phyloP scores from a whole-genome alignment of 257 asterid species.

The Datura wrightii region DNA sequence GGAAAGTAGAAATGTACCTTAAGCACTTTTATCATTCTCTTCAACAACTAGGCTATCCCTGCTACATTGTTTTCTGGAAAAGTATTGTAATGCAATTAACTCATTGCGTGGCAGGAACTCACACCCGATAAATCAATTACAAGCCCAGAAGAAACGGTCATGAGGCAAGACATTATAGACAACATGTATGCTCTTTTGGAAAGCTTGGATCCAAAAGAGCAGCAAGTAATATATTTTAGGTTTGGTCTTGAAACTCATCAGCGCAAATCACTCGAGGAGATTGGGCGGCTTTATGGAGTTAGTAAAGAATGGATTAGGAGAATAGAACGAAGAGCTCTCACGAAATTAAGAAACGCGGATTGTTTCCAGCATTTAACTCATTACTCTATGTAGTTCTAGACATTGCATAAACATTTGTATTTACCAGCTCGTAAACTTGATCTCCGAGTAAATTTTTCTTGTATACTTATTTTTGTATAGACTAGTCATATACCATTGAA shows the following conservation, averaged over 20 bases:
- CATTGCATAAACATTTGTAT: not conserved
- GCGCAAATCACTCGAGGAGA: slow-evolving; percentile 75
- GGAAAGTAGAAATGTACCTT: slow-evolving; percentile 23
- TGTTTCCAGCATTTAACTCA: slow-evolving; percentile 49
- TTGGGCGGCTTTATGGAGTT: slow-evolving; percentile 65
- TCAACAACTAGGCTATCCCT: not conserved
- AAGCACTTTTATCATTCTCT: slow-evolving; percentile 7
- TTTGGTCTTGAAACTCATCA: slow-evolving; percentile 67
- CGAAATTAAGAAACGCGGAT: slow-evolving; percentile 56
- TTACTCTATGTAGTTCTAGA: slow-evolving; percentile 17
- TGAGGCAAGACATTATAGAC: slow-evolving; percentile 54
- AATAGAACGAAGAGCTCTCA: slow-evolving; percentile 69
- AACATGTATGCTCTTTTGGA: slow-evolving; percentile 58
- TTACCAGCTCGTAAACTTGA: slow-evolving; percentile 21
- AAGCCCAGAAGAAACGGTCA: slow-evolving; percentile 63
- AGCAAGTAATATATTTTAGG: slow-evolving; percentile 69
- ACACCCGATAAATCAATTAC: slow-evolving; percentile 58
- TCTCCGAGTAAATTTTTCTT: not conserved
- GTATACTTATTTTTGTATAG: not conserved
- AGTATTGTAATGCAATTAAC: not conserved
- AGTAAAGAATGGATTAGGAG: slow-evolving; percentile 96
- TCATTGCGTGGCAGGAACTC: slow-evolving; percentile 57
- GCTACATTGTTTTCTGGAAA: not conserved
- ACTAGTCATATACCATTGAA: slow-evolving; percentile 25
- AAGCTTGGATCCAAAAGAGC: slow-evolving; percentile 69